Evolutionary conservation across 352 stramenopile species (phyloP).

Genomic region (Blastocystis sp.): DNA sequence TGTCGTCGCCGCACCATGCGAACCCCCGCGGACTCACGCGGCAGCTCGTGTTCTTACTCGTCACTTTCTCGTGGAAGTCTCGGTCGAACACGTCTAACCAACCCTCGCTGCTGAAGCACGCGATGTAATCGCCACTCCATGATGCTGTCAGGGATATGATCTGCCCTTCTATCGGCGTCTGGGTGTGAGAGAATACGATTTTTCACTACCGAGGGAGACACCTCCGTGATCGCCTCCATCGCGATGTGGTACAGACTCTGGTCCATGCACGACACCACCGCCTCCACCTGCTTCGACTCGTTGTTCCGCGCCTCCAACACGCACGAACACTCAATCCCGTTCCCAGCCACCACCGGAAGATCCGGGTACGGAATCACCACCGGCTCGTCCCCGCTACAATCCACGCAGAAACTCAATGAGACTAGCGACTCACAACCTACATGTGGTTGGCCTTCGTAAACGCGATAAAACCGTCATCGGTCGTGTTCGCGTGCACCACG

Average conservation of each 20-base stretch:
- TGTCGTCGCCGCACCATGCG: constrained; percentile 59
- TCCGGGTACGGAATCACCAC: constrained; percentile 1
- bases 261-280: constrained; percentile 43
- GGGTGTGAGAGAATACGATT: background rate
- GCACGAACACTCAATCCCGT: constrained; percentile 43
- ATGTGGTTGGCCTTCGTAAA: constrained; percentile 46
- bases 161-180: constrained; percentile 15
- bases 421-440: background rate
- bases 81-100: constrained; percentile 58
- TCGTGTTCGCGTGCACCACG: background rate
- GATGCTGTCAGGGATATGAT: background rate
- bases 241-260: constrained; percentile 22
- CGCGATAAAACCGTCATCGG: constrained; percentile 44
- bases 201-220: background rate
- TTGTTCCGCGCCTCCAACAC: constrained; percentile 36
- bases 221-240: background rate
- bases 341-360: constrained; percentile 47
- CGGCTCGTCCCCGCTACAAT: background rate
- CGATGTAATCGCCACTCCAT: constrained; percentile 41
- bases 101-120: constrained; percentile 54
- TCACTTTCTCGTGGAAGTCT: constrained; percentile 29
- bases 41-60: constrained; percentile 56
- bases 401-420: background rate
- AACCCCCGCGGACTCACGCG: constrained; percentile 57
- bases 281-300: constrained; percentile 8